Conservation (phyloP, 768 basidiomycete genomes). For the Rhodotorula graminis region DNA sequence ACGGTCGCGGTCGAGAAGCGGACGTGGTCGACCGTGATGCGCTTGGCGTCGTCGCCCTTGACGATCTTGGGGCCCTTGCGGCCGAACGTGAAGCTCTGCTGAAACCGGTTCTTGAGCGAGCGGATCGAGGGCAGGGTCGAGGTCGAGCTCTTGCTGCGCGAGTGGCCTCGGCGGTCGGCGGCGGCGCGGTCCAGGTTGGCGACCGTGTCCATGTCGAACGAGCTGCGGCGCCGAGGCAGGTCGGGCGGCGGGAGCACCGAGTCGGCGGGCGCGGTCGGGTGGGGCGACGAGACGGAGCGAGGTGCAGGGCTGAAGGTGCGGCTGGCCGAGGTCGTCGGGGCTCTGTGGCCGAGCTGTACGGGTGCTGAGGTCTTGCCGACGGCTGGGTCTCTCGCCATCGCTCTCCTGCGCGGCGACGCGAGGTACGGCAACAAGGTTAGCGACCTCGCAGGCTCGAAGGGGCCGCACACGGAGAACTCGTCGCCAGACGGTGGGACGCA, state of each 20-base stretch:
- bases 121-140: conserved; percentile 12
- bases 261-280: background rate
- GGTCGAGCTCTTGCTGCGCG: background rate
- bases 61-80: conserved; percentile 6
- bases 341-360: background rate
- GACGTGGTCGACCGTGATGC: background rate
- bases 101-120: conserved; percentile 8
- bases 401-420: too few relatives aligned
- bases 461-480: too few relatives aligned
- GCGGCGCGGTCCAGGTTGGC: background rate
- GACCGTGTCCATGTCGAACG: background rate
- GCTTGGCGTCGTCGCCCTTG: conserved; percentile 2
- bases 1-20: background rate
- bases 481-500: too few relatives aligned
- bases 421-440: too few relatives aligned
- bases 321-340: background rate
- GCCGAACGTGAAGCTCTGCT: background rate
- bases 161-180: background rate
- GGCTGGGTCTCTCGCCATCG: too few relatives aligned
- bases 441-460: too few relatives aligned
- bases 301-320: background rate
- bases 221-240: background rate
- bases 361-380: too few relatives aligned
- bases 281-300: background rate
- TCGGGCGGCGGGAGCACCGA: background rate